Conservation (phyloP, 441 rosid genomes). For the Euphorbia corollata region DNA sequence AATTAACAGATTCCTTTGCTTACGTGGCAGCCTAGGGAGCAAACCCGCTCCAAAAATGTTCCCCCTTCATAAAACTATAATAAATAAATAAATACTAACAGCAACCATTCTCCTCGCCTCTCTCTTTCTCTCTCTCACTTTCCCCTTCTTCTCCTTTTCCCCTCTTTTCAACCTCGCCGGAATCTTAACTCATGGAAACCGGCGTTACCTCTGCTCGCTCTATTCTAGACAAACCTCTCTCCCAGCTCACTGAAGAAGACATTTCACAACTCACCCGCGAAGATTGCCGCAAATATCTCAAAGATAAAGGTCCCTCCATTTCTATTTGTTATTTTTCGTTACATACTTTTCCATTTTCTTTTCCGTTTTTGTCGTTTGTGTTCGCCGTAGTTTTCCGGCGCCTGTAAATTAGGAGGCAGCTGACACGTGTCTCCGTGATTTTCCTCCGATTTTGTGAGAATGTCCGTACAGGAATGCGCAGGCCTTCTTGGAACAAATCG, state of each 20-base stretch:
- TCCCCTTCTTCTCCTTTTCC: constrained; percentile 7
- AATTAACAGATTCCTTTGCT: constrained; percentile 14
- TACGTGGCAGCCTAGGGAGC: constrained; percentile 89
- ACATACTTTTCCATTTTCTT: constrained; percentile 20
- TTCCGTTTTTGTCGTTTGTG: constrained; percentile 7
- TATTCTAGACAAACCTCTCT: constrained; percentile 74
- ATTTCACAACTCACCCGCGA: constrained; percentile 97
- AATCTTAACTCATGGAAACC: constrained; percentile 41
- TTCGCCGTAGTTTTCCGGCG: constrained; percentile 28
- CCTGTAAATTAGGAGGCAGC: constrained; percentile 27
- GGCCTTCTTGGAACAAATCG: constrained; percentile 99
- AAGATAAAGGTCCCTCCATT: constrained; percentile 61
- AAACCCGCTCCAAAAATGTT: constrained; percentile 21
- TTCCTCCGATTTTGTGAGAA: not conserved
- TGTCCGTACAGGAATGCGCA: constrained; percentile 77
- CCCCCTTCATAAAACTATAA: not conserved
- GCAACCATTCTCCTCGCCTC: no score
- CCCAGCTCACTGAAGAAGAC: constrained; percentile 89
- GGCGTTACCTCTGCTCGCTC: constrained; percentile 50
- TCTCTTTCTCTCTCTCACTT: not conserved
- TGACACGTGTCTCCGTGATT: constrained; percentile 42
- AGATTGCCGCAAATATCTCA: constrained; percentile 94
- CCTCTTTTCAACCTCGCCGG: constrained; percentile 21
- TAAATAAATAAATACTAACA: no score
- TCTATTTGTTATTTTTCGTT: constrained; percentile 1